phyloP scores from a whole-genome alignment of 2,329 filamentous ascomycete genomes.

The Alternaria gansuensis region DNA sequence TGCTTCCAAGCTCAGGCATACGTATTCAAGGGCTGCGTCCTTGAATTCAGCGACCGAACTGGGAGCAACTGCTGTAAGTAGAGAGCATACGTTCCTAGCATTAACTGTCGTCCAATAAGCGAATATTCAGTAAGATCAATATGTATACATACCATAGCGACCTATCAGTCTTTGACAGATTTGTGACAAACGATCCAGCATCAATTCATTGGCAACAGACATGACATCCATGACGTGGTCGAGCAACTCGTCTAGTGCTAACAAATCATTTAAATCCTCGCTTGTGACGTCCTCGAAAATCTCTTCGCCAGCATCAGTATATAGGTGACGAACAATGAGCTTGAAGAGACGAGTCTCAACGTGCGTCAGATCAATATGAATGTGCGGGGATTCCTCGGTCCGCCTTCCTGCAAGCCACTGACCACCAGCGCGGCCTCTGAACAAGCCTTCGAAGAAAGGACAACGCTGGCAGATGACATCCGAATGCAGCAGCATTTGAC shows the following conservation, averaged over 20 bases:
- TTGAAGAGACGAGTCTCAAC: constrained; percentile 76
- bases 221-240: constrained; percentile 92
- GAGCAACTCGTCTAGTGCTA: constrained; percentile 77
- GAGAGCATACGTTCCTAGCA: constrained; percentile 78
- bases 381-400: constrained; percentile 58
- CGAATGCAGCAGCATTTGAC: constrained; percentile 75
- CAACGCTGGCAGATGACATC: constrained; percentile 82
- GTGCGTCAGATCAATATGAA: constrained; percentile 84
- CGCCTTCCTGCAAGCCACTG: constrained; percentile 81
- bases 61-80: constrained; percentile 86
- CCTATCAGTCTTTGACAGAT: constrained; percentile 87
- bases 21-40: constrained; percentile 85
- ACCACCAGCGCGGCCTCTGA: constrained; percentile 85
- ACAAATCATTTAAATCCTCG: constrained; percentile 60
- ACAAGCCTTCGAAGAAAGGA: constrained; percentile 90
- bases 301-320: constrained; percentile 80
- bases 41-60: constrained; percentile 88
- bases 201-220: constrained; percentile 88
- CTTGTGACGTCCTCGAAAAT: constrained; percentile 81
- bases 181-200: constrained; percentile 90
- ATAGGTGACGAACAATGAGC: constrained; percentile 81
- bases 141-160: constrained; percentile 67
- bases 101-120: constrained; percentile 40
- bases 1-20: constrained; percentile 88
- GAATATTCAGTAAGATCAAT: constrained; percentile 26